phyloP scores from a whole-genome alignment of 805 yeast genomes.

The Candida corydali region DNA sequence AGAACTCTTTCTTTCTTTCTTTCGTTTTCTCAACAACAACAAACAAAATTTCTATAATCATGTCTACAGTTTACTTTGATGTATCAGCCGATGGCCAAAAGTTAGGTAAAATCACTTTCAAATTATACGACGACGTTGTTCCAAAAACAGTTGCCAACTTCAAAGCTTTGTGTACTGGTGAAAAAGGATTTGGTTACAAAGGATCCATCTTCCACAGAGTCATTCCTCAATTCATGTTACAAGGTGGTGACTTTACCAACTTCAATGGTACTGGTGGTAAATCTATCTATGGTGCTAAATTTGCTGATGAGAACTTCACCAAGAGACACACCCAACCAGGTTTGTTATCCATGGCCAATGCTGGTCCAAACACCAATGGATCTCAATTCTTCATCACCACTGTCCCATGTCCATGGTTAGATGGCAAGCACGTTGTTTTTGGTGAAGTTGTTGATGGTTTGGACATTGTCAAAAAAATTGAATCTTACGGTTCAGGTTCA shows the following conservation, averaged over 20 bases:
- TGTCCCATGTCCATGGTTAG: slow-evolving; percentile 73
- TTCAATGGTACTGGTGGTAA: slow-evolving; percentile 94
- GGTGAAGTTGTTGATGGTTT: slow-evolving; percentile 72
- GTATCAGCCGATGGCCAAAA: slow-evolving; percentile 70
- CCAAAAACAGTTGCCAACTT: slow-evolving; percentile 82
- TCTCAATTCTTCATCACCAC: slow-evolving; percentile 89
- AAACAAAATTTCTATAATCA: slow-evolving; percentile 14
- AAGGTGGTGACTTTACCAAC: slow-evolving; percentile 58
- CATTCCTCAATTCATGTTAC: slow-evolving; percentile 94
- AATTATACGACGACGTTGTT: slow-evolving; percentile 50
- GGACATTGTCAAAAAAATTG: slow-evolving; percentile 55
- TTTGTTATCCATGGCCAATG: slow-evolving; percentile 85
- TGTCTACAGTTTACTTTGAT: slow-evolving; percentile 79
- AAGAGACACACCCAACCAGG: slow-evolving; percentile 78
- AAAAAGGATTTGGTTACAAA: slow-evolving; percentile 89
- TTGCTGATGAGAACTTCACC: slow-evolving; percentile 64
- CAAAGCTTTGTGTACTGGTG: slow-evolving; percentile 84
- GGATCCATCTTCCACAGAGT: slow-evolving; percentile 93
- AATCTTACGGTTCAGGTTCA: slow-evolving; percentile 59
- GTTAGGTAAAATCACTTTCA: slow-evolving; percentile 80
- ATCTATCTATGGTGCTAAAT: slow-evolving; percentile 72
- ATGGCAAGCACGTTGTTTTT: slow-evolving; percentile 74
- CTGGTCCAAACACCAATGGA: slow-evolving; percentile 91
- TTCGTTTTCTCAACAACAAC: not conserved
- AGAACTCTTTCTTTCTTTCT: slow-evolving; percentile 2